Evolutionary conservation across 352 stramenopile genomes (phyloP).

Genomic region (Phytophthora constricta): DNA sequence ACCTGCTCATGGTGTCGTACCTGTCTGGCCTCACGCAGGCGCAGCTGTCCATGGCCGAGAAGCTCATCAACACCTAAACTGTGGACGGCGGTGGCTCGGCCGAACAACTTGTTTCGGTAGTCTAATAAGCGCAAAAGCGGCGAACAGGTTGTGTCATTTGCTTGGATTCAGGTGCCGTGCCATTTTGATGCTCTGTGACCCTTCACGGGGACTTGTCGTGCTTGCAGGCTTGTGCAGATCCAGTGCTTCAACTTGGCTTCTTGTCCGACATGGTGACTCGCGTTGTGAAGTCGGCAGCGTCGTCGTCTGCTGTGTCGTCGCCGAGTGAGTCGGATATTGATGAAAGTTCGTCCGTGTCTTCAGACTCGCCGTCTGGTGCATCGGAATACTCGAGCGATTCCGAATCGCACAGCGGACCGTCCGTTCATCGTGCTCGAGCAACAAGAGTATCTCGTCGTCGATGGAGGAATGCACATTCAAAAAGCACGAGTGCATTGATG

Average conservation of each 20-base stretch:
- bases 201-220: constrained; percentile 27
- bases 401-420: constrained; percentile 6
- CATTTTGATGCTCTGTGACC: constrained; percentile 15
- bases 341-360: constrained; percentile 18
- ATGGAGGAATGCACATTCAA: constrained; percentile 19
- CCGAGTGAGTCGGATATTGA: constrained; percentile 20
- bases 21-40: constrained; percentile 97
- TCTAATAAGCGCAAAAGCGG: constrained; percentile 32
- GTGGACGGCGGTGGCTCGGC: constrained; percentile 10
- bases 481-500: constrained; percentile 17
- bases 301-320: constrained; percentile 24
- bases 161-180: constrained; percentile 18
- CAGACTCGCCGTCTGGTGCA: constrained; percentile 8
- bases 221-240: constrained; percentile 7
- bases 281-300: constrained; percentile 3
- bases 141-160: constrained; percentile 38
- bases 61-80: constrained; percentile 93
- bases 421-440: constrained; percentile 17
- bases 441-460: constrained; percentile 22
- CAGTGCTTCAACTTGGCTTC: constrained; percentile 1
- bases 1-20: constrained; percentile 99
- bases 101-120: constrained; percentile 27
- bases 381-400: constrained; percentile 25
- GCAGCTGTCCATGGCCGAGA: constrained; percentile 97
- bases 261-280: constrained; percentile 10